phyloP scores from a whole-genome alignment of 2,329 filamentous ascomycete species.

The Cladosporium austrohemisphaericum region DNA sequence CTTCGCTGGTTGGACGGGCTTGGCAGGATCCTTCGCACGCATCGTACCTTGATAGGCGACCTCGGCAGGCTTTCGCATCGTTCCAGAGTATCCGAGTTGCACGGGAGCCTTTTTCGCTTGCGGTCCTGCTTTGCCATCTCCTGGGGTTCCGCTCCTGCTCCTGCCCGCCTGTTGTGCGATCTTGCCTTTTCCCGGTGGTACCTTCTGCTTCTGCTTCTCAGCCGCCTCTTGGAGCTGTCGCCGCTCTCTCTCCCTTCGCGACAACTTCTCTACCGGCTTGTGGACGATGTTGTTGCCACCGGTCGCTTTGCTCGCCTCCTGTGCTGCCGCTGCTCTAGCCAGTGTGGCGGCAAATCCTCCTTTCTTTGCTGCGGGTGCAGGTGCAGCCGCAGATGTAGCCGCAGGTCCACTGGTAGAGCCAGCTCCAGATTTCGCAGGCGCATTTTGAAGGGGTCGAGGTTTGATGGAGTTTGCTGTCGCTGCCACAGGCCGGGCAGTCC shows the following conservation, averaged over 20 bases:
- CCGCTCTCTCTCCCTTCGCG: constrained; percentile 52
- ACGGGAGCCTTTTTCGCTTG: constrained; percentile 30
- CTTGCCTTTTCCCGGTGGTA: constrained; percentile 25
- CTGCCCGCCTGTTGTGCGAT: constrained; percentile 20
- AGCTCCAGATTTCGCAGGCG: constrained; percentile 16
- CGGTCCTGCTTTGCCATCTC: constrained; percentile 18
- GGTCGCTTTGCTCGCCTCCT: constrained; percentile 56
- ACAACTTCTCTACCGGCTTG: constrained; percentile 65
- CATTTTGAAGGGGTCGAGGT: constrained; percentile 15
- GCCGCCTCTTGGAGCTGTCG: constrained; percentile 41
- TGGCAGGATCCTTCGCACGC: constrained; percentile 38
- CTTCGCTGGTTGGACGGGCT: constrained; percentile 27
- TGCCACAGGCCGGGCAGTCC: constrained; percentile 9
- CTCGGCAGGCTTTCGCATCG: constrained; percentile 28
- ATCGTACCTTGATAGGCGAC: constrained; percentile 46
- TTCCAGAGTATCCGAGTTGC: constrained; percentile 41
- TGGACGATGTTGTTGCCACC: constrained; percentile 68
- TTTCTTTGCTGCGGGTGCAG: constrained; percentile 52
- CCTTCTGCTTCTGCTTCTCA: constrained; percentile 40
- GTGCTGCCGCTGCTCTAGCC: constrained; percentile 65
- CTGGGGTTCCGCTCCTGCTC: constrained; percentile 27
- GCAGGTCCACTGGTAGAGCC: constrained; percentile 21
- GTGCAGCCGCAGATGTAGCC: constrained; percentile 16
- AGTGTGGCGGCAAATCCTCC: constrained; percentile 73
- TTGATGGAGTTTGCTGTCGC: constrained; percentile 14